phyloP scores from a whole-genome alignment of 139 green algal species.

The Chlamydomonas applanata region DNA sequence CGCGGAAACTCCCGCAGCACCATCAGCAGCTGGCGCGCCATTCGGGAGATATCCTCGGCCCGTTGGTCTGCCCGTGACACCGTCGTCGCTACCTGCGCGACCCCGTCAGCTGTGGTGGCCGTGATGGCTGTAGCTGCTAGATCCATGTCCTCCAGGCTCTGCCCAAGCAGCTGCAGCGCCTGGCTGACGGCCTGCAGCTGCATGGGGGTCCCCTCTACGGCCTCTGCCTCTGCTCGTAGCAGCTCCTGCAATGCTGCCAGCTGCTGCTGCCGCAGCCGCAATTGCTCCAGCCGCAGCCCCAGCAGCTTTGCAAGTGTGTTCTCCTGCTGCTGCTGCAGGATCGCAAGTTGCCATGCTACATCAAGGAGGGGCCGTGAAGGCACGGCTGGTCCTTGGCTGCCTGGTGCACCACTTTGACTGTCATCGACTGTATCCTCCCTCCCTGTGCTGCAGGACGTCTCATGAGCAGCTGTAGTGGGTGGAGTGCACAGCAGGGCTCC shows the following conservation, averaged over 20 bases:
- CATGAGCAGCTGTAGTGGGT: too few species aligned
- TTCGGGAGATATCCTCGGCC: conserved; percentile 42
- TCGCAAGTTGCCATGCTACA: conserved; percentile 28
- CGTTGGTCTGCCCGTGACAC: conserved; percentile 37
- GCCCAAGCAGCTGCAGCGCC: conserved; percentile 30
- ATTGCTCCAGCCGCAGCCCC: conserved; percentile 38
- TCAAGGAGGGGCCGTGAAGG: neutral
- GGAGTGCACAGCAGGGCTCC: too few species aligned
- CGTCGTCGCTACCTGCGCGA: conserved; percentile 17
- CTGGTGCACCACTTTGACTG: too few species aligned
- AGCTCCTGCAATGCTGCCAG: conserved; percentile 42
- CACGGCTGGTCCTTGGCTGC: too few species aligned
- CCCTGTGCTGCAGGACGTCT: too few species aligned
- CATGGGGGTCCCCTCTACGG: conserved; percentile 25
- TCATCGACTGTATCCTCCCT: too few species aligned
- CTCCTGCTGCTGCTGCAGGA: conserved; percentile 41
- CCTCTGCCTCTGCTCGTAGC: conserved; percentile 20
- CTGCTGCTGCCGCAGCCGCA: conserved; percentile 49
- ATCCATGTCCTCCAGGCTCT: conserved; percentile 37
- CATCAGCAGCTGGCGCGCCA: conserved; percentile 43
- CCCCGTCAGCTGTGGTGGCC: conserved; percentile 7
- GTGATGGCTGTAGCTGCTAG: conserved; percentile 19
- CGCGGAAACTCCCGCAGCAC: conserved; percentile 38
- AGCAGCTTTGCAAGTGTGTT: conserved; percentile 47
- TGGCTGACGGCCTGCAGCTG: conserved; percentile 20